Evolutionary conservation across 768 basidiomycete genomes (phyloP).

Genomic region (Mycena pura): DNA sequence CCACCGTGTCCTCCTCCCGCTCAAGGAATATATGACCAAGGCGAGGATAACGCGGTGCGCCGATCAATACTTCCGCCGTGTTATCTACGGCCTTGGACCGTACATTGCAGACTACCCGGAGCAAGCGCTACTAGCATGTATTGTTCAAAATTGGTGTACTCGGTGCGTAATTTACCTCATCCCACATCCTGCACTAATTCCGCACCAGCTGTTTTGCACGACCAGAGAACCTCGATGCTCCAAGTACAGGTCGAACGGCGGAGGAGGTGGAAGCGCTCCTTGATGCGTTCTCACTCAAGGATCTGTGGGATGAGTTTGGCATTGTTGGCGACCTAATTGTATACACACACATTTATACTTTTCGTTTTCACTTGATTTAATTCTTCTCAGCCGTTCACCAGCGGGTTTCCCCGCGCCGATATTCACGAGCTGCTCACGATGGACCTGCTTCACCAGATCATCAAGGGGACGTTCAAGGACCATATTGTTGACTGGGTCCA

Average conservation of each 20-base stretch:
- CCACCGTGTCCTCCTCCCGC: slow-evolving; percentile 16
- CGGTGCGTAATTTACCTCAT: no score
- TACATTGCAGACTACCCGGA: slow-evolving; percentile 33
- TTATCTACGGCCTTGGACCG: slow-evolving; percentile 29
- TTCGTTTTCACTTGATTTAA: background rate
- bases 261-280: slow-evolving; percentile 25
- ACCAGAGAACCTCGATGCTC: background rate
- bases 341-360: background rate
- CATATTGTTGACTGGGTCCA: slow-evolving; percentile 18
- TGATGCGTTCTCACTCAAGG: background rate
- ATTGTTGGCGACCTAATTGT: slow-evolving; percentile 30
- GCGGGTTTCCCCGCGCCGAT: slow-evolving; percentile 21
- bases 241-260: background rate
- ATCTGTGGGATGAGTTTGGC: slow-evolving; percentile 33
- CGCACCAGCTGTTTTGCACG: background rate
- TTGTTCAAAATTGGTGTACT: slow-evolving; percentile 27
- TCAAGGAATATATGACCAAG: slow-evolving; percentile 18
- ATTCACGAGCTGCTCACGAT: slow-evolving; percentile 15
- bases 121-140: slow-evolving; percentile 23
- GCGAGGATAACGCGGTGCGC: slow-evolving; percentile 21
- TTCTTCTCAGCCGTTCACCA: slow-evolving; percentile 21
- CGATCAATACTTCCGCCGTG: slow-evolving; percentile 21
- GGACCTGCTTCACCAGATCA: slow-evolving; percentile 21
- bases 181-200: no score
- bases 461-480: slow-evolving; percentile 23